These are phyloP conservation scores for Kodamaea sagamina DNA, from an alignment of 805 yeast species.

Conservation along the genomic window DNA sequence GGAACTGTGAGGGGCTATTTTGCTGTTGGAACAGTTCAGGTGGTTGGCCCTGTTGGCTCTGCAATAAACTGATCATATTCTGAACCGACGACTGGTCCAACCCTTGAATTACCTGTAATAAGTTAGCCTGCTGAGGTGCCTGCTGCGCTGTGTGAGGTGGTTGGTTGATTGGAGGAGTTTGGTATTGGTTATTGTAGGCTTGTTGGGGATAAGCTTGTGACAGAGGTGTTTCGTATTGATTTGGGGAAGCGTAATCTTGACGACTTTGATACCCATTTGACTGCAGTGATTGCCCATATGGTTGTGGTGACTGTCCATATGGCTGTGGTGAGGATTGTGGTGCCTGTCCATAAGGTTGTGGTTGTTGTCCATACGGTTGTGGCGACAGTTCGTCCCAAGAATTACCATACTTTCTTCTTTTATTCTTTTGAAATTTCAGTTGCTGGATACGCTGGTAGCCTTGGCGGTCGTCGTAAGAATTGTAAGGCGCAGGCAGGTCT, in stretches of 20 bases:
- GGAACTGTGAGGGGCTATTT: slow-evolving; percentile 13
- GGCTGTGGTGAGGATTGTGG: too few relatives aligned
- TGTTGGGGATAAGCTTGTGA: slow-evolving; percentile 3
- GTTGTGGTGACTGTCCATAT: slow-evolving; percentile 6
- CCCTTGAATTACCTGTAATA: slow-evolving; percentile 23
- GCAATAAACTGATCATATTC: slow-evolving; percentile 29
- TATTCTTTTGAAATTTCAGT: slow-evolving; percentile 2
- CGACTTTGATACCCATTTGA: not conserved
- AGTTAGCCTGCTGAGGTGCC: slow-evolving; percentile 12
- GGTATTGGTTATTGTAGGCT: not conserved
- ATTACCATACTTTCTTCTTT: not conserved
- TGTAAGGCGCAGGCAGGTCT: not conserved
- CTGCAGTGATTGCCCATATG: not conserved
- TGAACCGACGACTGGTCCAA: slow-evolving; percentile 38
- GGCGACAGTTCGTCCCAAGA: slow-evolving; percentile 3
- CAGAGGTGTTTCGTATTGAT: not conserved
- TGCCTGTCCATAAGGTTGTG: slow-evolving; percentile 3
- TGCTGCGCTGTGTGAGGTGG: too few relatives aligned
- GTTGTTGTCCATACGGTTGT: slow-evolving; percentile 5
- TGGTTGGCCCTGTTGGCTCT: slow-evolving; percentile 6
- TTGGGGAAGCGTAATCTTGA: slow-evolving; percentile 3
- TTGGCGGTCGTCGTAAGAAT: not conserved
- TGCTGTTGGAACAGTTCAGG: slow-evolving; percentile 2
- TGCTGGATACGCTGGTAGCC: slow-evolving; percentile 7
- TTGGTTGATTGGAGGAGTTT: not conserved